Conservation (phyloP, 2,329 filamentous ascomycete species). For the Colletotrichum musicola region DNA sequence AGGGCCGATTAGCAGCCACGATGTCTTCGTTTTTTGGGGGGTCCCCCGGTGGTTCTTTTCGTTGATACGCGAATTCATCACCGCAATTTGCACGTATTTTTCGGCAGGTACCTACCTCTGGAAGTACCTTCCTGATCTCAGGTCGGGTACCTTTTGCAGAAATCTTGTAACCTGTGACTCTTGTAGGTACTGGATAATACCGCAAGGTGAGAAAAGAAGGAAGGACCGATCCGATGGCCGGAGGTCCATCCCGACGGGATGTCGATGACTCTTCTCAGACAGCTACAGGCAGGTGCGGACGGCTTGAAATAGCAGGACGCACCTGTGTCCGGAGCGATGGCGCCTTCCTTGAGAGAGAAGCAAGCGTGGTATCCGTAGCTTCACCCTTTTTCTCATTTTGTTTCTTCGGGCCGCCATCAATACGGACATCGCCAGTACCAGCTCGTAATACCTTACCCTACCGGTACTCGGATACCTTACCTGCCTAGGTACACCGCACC, state of each 20-base stretch:
- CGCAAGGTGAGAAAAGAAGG: background rate
- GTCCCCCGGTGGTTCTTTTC: slow-evolving; percentile 1
- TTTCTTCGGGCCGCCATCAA: slow-evolving; percentile 15
- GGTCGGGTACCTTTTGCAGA: background rate
- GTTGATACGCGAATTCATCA: slow-evolving; percentile 7
- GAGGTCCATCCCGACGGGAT: slow-evolving; percentile 7
- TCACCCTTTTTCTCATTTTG: background rate
- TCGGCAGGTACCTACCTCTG: too few relatives aligned
- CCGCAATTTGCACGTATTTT: slow-evolving; percentile 5
- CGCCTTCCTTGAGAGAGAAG: too few relatives aligned
- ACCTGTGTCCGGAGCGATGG: too few relatives aligned
- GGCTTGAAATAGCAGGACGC: slow-evolving; percentile 26
- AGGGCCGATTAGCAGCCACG: slow-evolving; percentile 31
- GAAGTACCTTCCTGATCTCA: background rate
- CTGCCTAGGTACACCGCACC: too few relatives aligned
- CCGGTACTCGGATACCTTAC: too few relatives aligned
- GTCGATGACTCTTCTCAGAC: slow-evolving; percentile 10
- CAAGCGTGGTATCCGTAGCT: background rate
- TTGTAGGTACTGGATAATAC: too few relatives aligned
- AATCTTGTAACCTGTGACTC: too few relatives aligned
- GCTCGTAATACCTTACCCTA: too few relatives aligned
- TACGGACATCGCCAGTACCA: background rate
- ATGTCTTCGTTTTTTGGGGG: slow-evolving; percentile 19
- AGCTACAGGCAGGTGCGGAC: background rate
- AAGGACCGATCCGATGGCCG: slow-evolving; percentile 28